Evolutionary conservation across 2,329 filamentous ascomycete species (phyloP), one percentile per base, ranked within the genome.

Genomic region (Podosphaera xanthii): DNA sequence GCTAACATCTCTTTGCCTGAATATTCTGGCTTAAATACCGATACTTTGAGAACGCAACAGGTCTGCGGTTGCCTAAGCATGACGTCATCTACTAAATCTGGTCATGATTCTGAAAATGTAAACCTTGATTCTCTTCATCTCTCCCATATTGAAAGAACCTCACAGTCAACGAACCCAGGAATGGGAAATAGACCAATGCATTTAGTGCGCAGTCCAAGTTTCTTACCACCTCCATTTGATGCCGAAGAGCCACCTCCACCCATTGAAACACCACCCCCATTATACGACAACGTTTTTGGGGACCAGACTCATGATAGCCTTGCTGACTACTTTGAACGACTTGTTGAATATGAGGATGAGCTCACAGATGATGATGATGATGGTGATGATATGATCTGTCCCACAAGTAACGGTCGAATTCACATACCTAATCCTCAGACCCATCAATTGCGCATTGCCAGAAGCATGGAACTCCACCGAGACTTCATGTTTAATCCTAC

Each of bases 1-100:
- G 80, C 80, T 49, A 86, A 87, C 67, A 83, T 81, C 58, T 79
- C 80, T 30, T 75, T 87, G 1, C 84, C 84, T 3, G 81, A 82
- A 9, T 87, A 87, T 67, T 77, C 76, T n/a, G 75, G 74, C 42
- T 76, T 78, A 5, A 72, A 77, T 59, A 66, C 69, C 31, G 69
- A 70, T 36, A 71, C 68, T 5, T 65, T 68, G 5, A 67, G 67
- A 34, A 70, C 71, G 14, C 70, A 71, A 36, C 72, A 74, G 40
- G 72, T 75, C 61, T 84, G 82, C 67, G 81, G 81, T 46, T 85
- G 83, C 65, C 81, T 82, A 5, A 80, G 79, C 56, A 80, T 82
- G 38, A 72, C 77, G 54, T 44, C 57, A 8, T 58, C 59, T n/a
- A 63, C 61, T 42, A 56, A 57, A 22, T 59, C 65, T 9, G 59